Evolutionary conservation across 331 rosid genomes (phyloP).

Genomic region (Pyrus hybrid): DNA sequence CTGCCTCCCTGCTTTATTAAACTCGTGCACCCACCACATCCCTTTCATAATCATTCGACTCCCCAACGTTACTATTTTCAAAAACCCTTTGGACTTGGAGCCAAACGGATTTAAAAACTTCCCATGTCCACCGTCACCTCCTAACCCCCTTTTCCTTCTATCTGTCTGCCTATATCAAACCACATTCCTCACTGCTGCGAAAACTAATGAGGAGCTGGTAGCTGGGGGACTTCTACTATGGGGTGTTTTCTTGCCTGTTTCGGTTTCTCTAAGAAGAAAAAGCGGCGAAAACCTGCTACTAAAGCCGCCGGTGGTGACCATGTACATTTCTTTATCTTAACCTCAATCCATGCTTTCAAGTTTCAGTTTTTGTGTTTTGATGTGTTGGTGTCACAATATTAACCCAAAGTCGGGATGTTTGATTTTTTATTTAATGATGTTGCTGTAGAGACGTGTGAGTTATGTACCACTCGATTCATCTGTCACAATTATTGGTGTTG

Average conservation of each 20-base stretch:
- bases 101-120: constrained; percentile 1
- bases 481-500: constrained; percentile 13
- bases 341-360: no score
- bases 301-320: constrained; percentile 28
- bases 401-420: not conserved
- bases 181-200: not conserved
- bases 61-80: constrained; percentile 15
- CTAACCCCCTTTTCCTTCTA: not conserved
- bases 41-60: not conserved
- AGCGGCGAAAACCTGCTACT: constrained; percentile 39
- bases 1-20: not conserved
- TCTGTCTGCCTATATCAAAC: not conserved
- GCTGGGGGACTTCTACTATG: constrained; percentile 20
- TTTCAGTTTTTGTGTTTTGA: no score
- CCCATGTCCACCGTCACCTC: not conserved
- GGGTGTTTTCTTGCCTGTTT: constrained; percentile 86
- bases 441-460: constrained; percentile 49
- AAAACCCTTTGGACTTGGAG: not conserved
- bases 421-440: not conserved
- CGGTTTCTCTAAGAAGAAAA: constrained; percentile 55
- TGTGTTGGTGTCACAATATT: not conserved
- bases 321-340: constrained; percentile 25
- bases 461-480: constrained; percentile 47
- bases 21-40: constrained; percentile 13
- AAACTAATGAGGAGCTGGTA: not conserved